Percentiles rank a stretch among this genome's conserved stretches.
Conservation (phyloP, 345 rosid species). For the Eucalyptus viminalis region DNA sequence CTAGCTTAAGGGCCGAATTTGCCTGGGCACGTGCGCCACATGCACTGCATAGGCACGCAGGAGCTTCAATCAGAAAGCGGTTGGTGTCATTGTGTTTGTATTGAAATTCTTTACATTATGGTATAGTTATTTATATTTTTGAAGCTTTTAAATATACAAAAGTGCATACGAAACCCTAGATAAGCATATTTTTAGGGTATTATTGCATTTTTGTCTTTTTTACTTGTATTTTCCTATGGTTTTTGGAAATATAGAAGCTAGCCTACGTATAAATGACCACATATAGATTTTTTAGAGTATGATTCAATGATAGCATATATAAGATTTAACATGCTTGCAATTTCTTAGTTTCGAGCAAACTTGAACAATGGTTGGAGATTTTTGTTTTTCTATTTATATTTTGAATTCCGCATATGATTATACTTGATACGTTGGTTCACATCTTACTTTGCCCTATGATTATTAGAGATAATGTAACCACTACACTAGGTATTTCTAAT, state of each 20-base stretch:
- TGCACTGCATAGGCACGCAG: too few relatives aligned
- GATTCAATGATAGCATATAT: neutral
- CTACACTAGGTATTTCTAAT: too few relatives aligned
- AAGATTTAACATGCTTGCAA: neutral
- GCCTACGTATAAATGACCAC: neutral
- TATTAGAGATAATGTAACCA: too few relatives aligned
- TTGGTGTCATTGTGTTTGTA: neutral
- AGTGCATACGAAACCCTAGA: neutral
- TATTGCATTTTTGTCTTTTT: neutral
- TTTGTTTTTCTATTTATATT: too few relatives aligned
- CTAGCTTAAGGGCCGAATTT: too few relatives aligned
- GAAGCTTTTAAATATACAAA: neutral
- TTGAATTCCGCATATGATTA: neutral
- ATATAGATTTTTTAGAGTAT: too few relatives aligned
- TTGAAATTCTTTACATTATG: neutral
- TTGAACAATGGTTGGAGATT: neutral
- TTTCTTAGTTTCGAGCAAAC: neutral
- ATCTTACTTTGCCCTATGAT: too few relatives aligned
- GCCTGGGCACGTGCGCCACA: too few relatives aligned
- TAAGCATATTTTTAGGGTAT: neutral
- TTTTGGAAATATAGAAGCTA: neutral
- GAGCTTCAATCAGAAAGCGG: too few relatives aligned
- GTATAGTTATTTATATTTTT: neutral
- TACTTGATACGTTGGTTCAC: too few relatives aligned
- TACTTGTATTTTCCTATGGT: neutral